Evolutionary conservation across 2,329 filamentous ascomycete species (phyloP).

Genomic region (Ascochyta pisi): DNA sequence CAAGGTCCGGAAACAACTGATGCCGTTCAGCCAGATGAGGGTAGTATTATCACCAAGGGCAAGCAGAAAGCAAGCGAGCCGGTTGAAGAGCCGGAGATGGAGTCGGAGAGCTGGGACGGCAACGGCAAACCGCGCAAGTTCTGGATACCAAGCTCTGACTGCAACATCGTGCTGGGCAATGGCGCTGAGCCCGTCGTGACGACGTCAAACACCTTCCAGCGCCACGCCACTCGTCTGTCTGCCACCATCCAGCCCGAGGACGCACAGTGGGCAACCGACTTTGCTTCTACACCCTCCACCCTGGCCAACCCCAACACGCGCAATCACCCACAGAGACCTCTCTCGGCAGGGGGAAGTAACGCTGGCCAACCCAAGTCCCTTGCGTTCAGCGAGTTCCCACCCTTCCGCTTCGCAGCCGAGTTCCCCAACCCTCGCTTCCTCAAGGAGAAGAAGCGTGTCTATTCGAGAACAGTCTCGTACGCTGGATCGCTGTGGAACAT

Average conservation of each 20-base stretch:
- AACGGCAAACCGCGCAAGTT: conserved; percentile 63
- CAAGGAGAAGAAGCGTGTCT: conserved; percentile 66
- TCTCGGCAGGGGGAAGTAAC: conserved; percentile 46
- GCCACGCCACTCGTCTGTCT: conserved; percentile 57
- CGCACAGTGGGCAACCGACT: conserved; percentile 63
- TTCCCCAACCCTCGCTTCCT: conserved; percentile 63
- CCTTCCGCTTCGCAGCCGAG: conserved; percentile 65
- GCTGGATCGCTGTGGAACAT: conserved; percentile 67
- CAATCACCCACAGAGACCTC: conserved; percentile 39
- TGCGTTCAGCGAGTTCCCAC: conserved; percentile 62
- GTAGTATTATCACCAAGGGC: conserved; percentile 48
- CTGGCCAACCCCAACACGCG: conserved; percentile 45
- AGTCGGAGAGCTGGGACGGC: conserved; percentile 61
- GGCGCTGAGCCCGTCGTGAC: conserved; percentile 60
- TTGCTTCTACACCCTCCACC: conserved; percentile 56
- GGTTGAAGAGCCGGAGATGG: conserved; percentile 43
- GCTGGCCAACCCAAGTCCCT: conserved; percentile 49
- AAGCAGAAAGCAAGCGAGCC: conserved; percentile 49
- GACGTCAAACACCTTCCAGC: conserved; percentile 54
- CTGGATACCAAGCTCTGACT: conserved; percentile 63
- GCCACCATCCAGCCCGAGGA: conserved; percentile 62
- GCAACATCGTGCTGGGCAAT: conserved; percentile 63
- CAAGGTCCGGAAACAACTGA: conserved; percentile 43
- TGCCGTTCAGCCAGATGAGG: conserved; percentile 28
- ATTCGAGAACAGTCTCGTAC: conserved; percentile 66